Base-by-base conservation (phyloP, 2,329 filamentous ascomycete genomes). In the Paecilomyces variotii region DNA sequence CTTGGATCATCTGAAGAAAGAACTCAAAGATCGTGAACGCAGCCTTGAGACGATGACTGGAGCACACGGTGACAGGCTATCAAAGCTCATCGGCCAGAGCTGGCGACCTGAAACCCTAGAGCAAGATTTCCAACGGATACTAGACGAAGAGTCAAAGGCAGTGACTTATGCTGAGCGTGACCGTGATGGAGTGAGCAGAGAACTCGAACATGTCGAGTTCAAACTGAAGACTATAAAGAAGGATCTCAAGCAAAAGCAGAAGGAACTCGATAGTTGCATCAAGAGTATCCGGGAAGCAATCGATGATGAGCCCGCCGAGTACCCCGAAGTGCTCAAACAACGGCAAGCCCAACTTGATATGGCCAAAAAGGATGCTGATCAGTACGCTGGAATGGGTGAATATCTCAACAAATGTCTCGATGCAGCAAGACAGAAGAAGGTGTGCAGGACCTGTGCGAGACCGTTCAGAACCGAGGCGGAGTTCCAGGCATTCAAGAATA, bases 1-100 rank as follows among this genome's bases (percentile, higher is more conserved):
- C 65, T 81, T 99, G 10, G 90, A 96, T 59, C 86, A 89, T 65
- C 82, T 92, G 34, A 91, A 88, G 67, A 92, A 91, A 65, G 89
- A 96, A 68, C 74, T 91, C 28, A 84, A 84, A 62, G 87, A 91
- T 63, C 84, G 87, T 57, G 84, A 89, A 70, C 83, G 84, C 34
- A 89, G 88, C 61, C 79, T 97, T 2, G 83, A 91, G 7, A 94
- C 90, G 0, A 84, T 97, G 77, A 84, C 80, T 61, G 85, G 80
- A 54, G 90, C 90, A 0, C 90, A 95, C 79, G 83, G 82, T 55
- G 80, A 87, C 34, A 88, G 88, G 64, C 79, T 99, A 25, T 80
- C 83, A 11, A 77, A 80, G 4, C 72, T 90, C 10, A 65, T 97
- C 32, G 85, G 86, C 27, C 62, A 71, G 5, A 79, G 81, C 0